Evolutionary conservation across 1,284 basidiomycete species (phyloP).

Genomic region (Chalciporus sp.): DNA sequence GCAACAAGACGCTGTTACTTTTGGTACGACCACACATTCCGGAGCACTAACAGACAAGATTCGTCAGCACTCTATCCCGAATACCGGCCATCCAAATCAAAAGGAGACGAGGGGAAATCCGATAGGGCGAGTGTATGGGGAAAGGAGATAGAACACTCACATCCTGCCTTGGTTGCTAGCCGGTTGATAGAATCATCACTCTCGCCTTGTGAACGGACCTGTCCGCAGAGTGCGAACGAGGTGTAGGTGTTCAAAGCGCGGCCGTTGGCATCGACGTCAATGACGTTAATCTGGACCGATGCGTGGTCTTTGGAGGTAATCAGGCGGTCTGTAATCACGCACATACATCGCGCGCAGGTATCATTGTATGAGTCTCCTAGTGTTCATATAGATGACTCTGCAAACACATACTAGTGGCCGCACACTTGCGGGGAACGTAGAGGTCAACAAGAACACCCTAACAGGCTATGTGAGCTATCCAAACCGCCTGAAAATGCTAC

Average conservation of each 20-base stretch:
- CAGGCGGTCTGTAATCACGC: conserved; percentile 71
- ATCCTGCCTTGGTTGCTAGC: conserved; percentile 91
- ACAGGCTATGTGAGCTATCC: background rate
- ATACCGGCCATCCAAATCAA: background rate
- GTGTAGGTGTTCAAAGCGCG: conserved; percentile 86
- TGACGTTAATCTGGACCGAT: conserved; percentile 95
- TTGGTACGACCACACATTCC: conserved; percentile 78
- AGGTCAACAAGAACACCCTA: conserved; percentile 99
- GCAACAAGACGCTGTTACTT: conserved; percentile 48
- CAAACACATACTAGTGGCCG: conserved; percentile 82
- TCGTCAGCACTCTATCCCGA: conserved; percentile 6
- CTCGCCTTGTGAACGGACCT: conserved; percentile 94
- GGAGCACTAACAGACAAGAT: conserved; percentile 53
- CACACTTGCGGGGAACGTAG: conserved; percentile 99
- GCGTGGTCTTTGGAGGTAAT: conserved; percentile 99
- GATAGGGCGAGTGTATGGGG: background rate
- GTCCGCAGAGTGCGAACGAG: conserved; percentile 93
- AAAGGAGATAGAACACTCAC: conserved; percentile 58
- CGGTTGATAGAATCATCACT: conserved; percentile 97
- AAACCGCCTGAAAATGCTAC: background rate
- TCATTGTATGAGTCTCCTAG: conserved; percentile 2
- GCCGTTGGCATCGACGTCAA: conserved; percentile 93
- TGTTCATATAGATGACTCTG: background rate
- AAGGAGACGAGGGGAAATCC: background rate
- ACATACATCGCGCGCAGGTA: conserved; percentile 3